phyloP scores from a whole-genome alignment of 1,139 yeast species.

The Saccharomyces hybrid region DNA sequence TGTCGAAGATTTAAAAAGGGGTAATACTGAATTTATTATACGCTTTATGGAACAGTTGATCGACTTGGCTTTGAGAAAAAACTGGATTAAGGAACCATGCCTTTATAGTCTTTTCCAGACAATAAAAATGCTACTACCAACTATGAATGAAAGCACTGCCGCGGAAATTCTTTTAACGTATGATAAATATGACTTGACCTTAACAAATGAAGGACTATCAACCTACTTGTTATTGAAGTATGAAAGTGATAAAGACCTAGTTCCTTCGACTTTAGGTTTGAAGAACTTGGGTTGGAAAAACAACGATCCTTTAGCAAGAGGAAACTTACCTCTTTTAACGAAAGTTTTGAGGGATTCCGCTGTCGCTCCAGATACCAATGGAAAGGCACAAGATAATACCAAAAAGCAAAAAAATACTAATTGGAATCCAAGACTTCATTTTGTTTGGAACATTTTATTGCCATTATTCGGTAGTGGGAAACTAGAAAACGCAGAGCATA shows the following conservation, averaged over 20 bases:
- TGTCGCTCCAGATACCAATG: conserved; percentile 36
- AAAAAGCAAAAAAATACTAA: conserved; percentile 43
- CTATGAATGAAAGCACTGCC: conserved; percentile 28
- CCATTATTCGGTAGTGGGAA: conserved; percentile 30
- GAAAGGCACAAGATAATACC: conserved; percentile 29
- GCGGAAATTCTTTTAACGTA: conserved; percentile 35
- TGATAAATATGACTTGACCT: conserved; percentile 47
- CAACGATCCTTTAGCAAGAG: conserved; percentile 63
- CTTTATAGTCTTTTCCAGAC: conserved; percentile 61
- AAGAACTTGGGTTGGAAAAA: conserved; percentile 50
- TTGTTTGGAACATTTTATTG: conserved; percentile 71
- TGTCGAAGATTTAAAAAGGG: conserved; percentile 23
- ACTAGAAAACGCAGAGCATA: conserved; percentile 21
- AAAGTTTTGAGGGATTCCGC: conserved; percentile 55
- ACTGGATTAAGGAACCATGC: conserved; percentile 84
- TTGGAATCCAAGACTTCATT: conserved; percentile 77
- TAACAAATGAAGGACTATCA: conserved; percentile 77
- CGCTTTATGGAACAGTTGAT: conserved; percentile 42
- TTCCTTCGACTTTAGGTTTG: conserved; percentile 10
- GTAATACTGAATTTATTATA: conserved; percentile 32
- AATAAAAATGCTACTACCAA: conserved; percentile 30
- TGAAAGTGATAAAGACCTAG: conserved; percentile 5
- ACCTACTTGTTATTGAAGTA: conserved; percentile 47
- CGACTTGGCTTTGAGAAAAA: conserved; percentile 55
- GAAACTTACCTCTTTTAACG: conserved; percentile 53